These are phyloP conservation scores for Aspergillus ochraceoroseus DNA, from an alignment of 2,329 filamentous ascomycete genomes.

Conservation along the genomic window DNA sequence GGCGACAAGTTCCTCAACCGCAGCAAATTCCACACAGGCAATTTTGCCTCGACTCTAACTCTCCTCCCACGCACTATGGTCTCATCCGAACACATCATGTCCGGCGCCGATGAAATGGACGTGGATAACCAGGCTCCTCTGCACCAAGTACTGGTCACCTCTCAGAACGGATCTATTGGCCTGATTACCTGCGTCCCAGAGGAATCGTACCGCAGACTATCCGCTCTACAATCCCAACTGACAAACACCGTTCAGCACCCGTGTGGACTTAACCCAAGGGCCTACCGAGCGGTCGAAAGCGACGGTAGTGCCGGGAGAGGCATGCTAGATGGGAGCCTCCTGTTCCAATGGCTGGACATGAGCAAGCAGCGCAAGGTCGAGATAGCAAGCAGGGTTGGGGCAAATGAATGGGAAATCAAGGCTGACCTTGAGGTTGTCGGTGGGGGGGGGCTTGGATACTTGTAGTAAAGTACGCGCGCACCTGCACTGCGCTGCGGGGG, in stretches of 20 bases:
- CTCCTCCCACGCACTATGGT: slow-evolving; percentile 65
- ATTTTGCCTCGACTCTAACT: slow-evolving; percentile 68
- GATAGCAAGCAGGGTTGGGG: slow-evolving; percentile 68
- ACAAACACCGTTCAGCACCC: slow-evolving; percentile 68
- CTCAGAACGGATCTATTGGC: slow-evolving; percentile 69
- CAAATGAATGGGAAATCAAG: slow-evolving; percentile 61
- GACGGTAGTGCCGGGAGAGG: slow-evolving; percentile 52
- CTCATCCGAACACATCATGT: slow-evolving; percentile 36
- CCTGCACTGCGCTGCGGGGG: too few relatives aligned
- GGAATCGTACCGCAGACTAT: slow-evolving; percentile 74
- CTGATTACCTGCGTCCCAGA: slow-evolving; percentile 74
- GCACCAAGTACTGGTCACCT: slow-evolving; percentile 63
- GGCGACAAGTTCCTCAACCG: slow-evolving; percentile 82
- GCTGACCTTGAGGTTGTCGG: slow-evolving; percentile 63
- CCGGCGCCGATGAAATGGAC: slow-evolving; percentile 40
- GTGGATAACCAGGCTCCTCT: slow-evolving; percentile 32
- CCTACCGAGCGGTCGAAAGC: slow-evolving; percentile 60
- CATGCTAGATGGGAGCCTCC: slow-evolving; percentile 71
- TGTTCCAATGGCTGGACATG: slow-evolving; percentile 71
- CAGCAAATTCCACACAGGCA: slow-evolving; percentile 80
- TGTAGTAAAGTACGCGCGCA: too few relatives aligned
- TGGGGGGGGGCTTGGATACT: slow-evolving; percentile 56
- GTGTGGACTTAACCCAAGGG: slow-evolving; percentile 77
- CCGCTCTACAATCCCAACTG: slow-evolving; percentile 74
- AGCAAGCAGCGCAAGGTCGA: slow-evolving; percentile 66